A percentile compares a stretch with the other conserved stretches of the same genome.
Conservation (phyloP, 2,329 filamentous ascomycete genomes). For the Coccinonectria pachysandricola region DNA sequence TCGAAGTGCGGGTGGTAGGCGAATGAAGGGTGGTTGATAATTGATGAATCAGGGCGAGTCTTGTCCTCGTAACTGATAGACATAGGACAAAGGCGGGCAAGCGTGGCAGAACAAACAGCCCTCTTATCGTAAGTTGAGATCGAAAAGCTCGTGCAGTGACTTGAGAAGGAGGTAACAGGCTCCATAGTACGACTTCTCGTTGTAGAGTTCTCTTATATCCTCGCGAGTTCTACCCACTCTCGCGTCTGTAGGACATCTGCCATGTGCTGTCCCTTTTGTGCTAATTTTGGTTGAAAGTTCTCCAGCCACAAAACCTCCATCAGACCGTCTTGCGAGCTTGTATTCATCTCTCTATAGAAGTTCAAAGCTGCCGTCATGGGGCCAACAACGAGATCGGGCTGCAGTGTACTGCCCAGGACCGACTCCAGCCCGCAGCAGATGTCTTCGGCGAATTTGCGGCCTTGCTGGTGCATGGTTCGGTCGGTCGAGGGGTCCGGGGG, state of each 20-base stretch:
- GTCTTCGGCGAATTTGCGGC: slow-evolving; percentile 34
- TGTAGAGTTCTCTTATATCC: slow-evolving; percentile 10
- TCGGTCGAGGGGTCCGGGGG: slow-evolving; percentile 31
- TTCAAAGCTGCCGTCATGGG: slow-evolving; percentile 33
- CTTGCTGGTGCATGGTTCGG: slow-evolving; percentile 32
- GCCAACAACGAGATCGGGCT: slow-evolving; percentile 36
- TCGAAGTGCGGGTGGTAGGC: no score
- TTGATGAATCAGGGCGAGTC: no score
- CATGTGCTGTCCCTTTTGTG: slow-evolving; percentile 31
- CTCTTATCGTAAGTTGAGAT: no score
- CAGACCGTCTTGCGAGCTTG: slow-evolving; percentile 28
- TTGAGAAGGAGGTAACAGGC: no score
- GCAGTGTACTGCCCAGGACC: slow-evolving; percentile 30
- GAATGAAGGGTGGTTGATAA: no score
- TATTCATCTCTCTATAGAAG: slow-evolving; percentile 31
- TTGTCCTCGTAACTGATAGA: no score
- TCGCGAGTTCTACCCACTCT: slow-evolving; percentile 29
- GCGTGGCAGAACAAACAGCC: no score
- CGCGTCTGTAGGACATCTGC: slow-evolving; percentile 27
- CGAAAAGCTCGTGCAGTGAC: no score
- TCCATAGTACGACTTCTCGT: not conserved
- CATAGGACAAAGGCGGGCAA: no score
- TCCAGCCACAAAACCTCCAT: slow-evolving; percentile 40
- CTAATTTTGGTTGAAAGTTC: slow-evolving; percentile 29
- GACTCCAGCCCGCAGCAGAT: slow-evolving; percentile 43